A percentile compares a stretch with the other conserved stretches of the same genome.
phyloP scores from a whole-genome alignment of 2,329 filamentous ascomycete species.

The Monilinia fructigena region DNA sequence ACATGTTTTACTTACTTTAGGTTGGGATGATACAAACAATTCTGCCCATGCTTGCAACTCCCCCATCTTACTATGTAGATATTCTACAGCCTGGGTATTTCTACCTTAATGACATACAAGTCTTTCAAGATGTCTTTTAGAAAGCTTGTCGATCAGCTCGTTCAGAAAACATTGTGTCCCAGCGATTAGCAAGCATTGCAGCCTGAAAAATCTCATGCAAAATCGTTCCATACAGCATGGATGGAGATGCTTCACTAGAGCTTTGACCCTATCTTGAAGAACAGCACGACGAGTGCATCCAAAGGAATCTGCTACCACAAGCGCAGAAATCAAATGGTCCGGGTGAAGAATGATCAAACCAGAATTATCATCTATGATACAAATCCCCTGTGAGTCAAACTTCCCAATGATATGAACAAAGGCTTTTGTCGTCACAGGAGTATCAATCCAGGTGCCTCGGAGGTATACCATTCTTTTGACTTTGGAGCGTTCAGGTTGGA shows the following conservation, averaged over 20 bases:
- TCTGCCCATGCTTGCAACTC: slow-evolving; percentile 82
- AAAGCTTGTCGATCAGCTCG: slow-evolving; percentile 63
- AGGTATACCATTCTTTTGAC: slow-evolving; percentile 68
- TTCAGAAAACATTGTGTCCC: slow-evolving; percentile 68
- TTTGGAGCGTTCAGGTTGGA: slow-evolving; percentile 73
- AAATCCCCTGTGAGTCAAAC: slow-evolving; percentile 69
- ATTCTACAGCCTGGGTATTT: slow-evolving; percentile 70
- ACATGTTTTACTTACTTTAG: slow-evolving; percentile 52
- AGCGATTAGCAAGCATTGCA: slow-evolving; percentile 77
- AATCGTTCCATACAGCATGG: slow-evolving; percentile 88
- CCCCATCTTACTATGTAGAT: slow-evolving; percentile 79
- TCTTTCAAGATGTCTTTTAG: slow-evolving; percentile 81
- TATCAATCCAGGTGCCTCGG: slow-evolving; percentile 84
- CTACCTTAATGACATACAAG: slow-evolving; percentile 81
- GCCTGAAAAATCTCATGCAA: slow-evolving; percentile 95
- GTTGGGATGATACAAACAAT: slow-evolving; percentile 70
- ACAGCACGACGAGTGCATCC: slow-evolving; percentile 87
- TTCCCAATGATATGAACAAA: slow-evolving; percentile 85
- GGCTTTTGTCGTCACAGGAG: slow-evolving; percentile 68
- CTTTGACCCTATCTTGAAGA: slow-evolving; percentile 91
- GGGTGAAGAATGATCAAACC: slow-evolving; percentile 91
- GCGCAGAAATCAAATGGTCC: slow-evolving; percentile 92
- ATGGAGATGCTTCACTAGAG: slow-evolving; percentile 72
- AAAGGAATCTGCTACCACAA: slow-evolving; percentile 95
- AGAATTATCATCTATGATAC: slow-evolving; percentile 76